Conservation (phyloP, 495 filamentous ascomycete species). For the Amniculicola lignicola region DNA sequence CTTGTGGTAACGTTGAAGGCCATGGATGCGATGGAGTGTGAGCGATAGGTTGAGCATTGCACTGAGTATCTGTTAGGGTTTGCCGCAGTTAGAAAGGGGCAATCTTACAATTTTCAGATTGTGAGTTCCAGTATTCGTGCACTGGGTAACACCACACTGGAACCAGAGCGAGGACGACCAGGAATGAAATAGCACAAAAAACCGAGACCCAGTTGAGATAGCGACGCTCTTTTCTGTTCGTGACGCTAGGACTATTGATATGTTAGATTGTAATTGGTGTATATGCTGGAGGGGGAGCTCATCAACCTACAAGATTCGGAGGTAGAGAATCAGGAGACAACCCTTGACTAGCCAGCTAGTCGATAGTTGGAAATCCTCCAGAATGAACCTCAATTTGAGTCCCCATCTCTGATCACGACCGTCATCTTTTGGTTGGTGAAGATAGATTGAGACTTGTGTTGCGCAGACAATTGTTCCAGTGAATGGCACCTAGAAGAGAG, state of each 20-base stretch:
- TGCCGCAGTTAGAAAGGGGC: slow-evolving; percentile 35
- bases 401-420: slow-evolving; percentile 49
- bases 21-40: slow-evolving; percentile 60
- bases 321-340: slow-evolving; percentile 54
- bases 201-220: slow-evolving; percentile 51
- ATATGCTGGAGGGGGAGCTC: too few species aligned
- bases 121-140: slow-evolving; percentile 53
- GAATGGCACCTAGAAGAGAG: slow-evolving; percentile 20
- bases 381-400: slow-evolving; percentile 53
- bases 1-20: slow-evolving; percentile 65
- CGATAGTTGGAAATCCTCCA: slow-evolving; percentile 47
- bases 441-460: slow-evolving; percentile 47
- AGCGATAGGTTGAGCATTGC: slow-evolving; percentile 43
- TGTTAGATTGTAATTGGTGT: too few species aligned
- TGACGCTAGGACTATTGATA: neutral
- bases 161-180: slow-evolving; percentile 57
- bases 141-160: slow-evolving; percentile 61
- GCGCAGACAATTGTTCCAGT: slow-evolving; percentile 54
- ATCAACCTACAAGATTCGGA: slow-evolving; percentile 51
- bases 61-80: slow-evolving; percentile 10
- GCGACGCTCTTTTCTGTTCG: slow-evolving; percentile 42
- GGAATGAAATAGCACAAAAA: slow-evolving; percentile 53
- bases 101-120: slow-evolving; percentile 12
- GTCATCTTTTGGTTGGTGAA: slow-evolving; percentile 47
- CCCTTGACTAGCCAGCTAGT: slow-evolving; percentile 55